Evolutionary conservation across 2,329 filamentous ascomycete species (phyloP).

Genomic region (Sclerotinia sclerotiorum): DNA sequence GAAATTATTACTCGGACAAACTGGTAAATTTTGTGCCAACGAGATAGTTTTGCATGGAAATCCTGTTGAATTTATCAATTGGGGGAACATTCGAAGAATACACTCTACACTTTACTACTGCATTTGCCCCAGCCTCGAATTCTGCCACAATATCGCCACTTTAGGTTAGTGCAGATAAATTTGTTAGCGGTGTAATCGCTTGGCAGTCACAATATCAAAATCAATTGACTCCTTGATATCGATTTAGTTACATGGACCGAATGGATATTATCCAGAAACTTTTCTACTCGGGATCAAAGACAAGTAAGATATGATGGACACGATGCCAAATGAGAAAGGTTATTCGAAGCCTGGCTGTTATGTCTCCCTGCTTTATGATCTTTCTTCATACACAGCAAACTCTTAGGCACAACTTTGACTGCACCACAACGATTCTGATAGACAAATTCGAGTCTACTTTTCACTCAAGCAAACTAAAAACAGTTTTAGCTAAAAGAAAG

Average conservation of each 20-base stretch:
- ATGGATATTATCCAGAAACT: neutral
- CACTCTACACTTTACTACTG: too few relatives aligned
- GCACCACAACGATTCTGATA: too few relatives aligned
- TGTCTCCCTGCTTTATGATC: neutral
- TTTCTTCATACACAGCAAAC: neutral
- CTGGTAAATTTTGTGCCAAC: neutral
- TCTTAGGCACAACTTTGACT: neutral
- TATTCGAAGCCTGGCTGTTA: neutral
- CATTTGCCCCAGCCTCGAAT: conserved; percentile 3
- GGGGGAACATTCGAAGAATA: neutral
- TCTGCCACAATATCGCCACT: neutral
- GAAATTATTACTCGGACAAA: neutral
- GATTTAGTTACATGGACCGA: neutral
- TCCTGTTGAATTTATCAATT: neutral
- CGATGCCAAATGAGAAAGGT: neutral
- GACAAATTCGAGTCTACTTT: too few relatives aligned
- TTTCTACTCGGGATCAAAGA: neutral
- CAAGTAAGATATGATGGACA: too few relatives aligned
- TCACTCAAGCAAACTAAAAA: too few relatives aligned
- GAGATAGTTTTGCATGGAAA: neutral
- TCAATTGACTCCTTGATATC: too few relatives aligned
- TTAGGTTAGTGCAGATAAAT: neutral
- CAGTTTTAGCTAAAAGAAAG: too few relatives aligned
- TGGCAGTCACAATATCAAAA: too few relatives aligned
- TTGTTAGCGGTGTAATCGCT: neutral